Base-by-base conservation (phyloP, 129 eudicot species). In the Pulicaria dysenterica region DNA sequence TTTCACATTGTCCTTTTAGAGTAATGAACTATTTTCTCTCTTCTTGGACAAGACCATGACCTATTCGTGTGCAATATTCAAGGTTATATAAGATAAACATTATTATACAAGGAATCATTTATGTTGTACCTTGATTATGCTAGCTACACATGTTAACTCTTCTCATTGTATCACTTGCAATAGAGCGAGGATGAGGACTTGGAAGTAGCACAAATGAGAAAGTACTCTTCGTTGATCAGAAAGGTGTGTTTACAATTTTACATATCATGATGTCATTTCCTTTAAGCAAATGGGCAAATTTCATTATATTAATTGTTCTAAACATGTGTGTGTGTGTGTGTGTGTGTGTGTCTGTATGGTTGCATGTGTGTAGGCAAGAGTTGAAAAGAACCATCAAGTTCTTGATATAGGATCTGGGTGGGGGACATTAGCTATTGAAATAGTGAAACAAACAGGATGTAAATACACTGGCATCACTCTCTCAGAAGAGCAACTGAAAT, bases 381-480 rank as follows among this genome's bases (percentile, higher is more conserved):
- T 88, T 14, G 58, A 76, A 3, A 84, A 79, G 74, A 63, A 81
- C 7, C 90, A 91, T 43, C 82, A 91, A 55, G 73, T 91, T 81
- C 80, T 91, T 45, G 97, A 91, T 65, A 91, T 91, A 57, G 97
- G 97, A 15, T 82, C 87, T 36, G 96, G 97, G 70, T 88, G 96
- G 97, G 97, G 97, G 51, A 77, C 76, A 51, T 70, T 91, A 13
- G 97, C 96, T 12, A 86, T 91, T 69, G 97, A 91, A 79, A 76
- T 84, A 58, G 97, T 91, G 5, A 86, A 76, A 69, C 64, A 80
- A 78, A 88, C 97, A 0, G 96, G 97, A 56, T 91, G 97, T 69
- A 86, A 79, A 69, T 91, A 91, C 53, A 91, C 97, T 0, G 97
- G 97, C 41, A 91, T 91, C 51, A 91, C 96, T 40, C 73, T 91